Evolutionary conservation across 2,329 filamentous ascomycete genomes (phyloP).

Genomic region (Neurospora crassa): DNA sequence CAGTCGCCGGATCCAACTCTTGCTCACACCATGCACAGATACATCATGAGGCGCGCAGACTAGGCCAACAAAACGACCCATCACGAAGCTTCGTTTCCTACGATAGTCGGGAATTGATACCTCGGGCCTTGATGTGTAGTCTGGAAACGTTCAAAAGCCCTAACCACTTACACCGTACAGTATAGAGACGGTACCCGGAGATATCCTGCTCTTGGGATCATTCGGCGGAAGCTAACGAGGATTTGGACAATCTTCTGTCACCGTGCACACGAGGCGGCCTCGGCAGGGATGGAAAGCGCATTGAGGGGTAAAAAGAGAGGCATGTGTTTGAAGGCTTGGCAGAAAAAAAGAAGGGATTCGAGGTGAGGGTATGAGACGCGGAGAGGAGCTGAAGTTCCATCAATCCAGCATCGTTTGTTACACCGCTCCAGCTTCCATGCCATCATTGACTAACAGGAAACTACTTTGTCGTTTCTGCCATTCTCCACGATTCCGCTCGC

Average conservation of each 20-base stretch:
- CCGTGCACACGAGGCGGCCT: neutral
- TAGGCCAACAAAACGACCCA: neutral
- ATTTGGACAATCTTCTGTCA: neutral
- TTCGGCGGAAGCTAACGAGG: neutral
- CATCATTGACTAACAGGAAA: neutral
- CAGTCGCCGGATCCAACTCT: neutral
- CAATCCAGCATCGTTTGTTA: neutral
- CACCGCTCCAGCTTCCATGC: neutral
- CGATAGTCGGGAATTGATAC: neutral
- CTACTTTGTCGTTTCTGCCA: neutral
- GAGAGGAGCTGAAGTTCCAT: neutral
- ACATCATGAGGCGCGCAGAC: neutral
- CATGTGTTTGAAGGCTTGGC: neutral
- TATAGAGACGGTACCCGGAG: neutral
- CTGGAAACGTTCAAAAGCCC: neutral
- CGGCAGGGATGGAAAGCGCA: neutral
- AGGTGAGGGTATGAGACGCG: neutral
- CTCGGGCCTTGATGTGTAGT: neutral
- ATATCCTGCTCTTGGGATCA: neutral
- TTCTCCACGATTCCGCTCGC: neutral
- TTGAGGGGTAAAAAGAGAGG: neutral
- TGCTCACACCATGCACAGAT: neutral
- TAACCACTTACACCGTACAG: neutral
- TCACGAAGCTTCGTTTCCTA: neutral
- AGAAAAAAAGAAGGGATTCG: neutral